Percentiles rank a stretch among this genome's conserved stretches.
Evolutionary conservation across 2,329 filamentous ascomycete species (phyloP).

Genomic region (Westerdykella sp.): DNA sequence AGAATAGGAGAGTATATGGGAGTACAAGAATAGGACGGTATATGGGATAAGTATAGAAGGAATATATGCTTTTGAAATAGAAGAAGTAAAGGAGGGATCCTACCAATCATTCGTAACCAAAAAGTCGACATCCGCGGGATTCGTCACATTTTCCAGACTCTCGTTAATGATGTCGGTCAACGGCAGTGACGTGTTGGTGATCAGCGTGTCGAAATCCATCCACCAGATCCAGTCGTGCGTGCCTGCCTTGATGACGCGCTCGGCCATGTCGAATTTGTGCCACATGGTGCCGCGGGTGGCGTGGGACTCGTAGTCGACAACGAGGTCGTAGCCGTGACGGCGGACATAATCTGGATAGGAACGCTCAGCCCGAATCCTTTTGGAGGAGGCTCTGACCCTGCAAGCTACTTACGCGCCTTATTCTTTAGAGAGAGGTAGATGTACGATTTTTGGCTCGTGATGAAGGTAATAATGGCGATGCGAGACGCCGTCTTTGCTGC

Average conservation of each 20-base stretch:
- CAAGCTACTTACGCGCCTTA: constrained; percentile 28
- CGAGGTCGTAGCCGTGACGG: constrained; percentile 37
- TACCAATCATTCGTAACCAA: constrained; percentile 37
- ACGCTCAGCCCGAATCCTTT: constrained; percentile 1
- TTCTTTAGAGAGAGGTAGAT: constrained; percentile 33
- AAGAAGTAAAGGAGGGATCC: neutral
- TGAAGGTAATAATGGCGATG: constrained; percentile 34
- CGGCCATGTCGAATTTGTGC: constrained; percentile 38
- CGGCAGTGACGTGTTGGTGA: constrained; percentile 36
- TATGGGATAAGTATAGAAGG: no score
- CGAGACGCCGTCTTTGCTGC: constrained; percentile 7
- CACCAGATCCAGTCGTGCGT: constrained; percentile 42
- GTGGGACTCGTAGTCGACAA: constrained; percentile 37
- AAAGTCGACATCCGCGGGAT: constrained; percentile 32
- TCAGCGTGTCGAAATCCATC: constrained; percentile 39
- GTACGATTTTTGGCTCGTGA: constrained; percentile 34
- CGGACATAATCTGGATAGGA: constrained; percentile 31
- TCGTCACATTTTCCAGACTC: constrained; percentile 23
- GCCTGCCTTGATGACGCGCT: constrained; percentile 27
- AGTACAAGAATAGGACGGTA: no score
- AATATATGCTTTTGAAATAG: no score
- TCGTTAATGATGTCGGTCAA: constrained; percentile 34
- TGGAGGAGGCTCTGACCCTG: neutral
- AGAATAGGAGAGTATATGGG: no score
- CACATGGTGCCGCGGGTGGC: constrained; percentile 26